A percentile compares a stretch with the other conserved stretches of the same genome.
These are phyloP conservation scores for Aspergillus bertholletiae DNA, from an alignment of 495 filamentous ascomycete genomes.

Conservation along the genomic window DNA sequence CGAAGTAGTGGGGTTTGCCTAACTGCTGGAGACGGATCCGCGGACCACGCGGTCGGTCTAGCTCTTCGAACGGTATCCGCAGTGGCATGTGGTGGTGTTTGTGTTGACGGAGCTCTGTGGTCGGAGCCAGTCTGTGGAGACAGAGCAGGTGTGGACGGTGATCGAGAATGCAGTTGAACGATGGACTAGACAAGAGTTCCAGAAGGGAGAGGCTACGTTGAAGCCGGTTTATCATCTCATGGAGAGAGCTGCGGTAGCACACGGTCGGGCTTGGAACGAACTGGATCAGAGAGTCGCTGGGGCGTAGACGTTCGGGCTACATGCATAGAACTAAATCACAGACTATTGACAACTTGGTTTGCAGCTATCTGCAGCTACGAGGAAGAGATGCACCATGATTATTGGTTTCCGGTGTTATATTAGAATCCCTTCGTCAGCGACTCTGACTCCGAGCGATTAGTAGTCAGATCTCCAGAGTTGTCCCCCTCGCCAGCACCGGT, in stretches of 20 bases:
- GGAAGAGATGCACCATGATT: too few relatives aligned
- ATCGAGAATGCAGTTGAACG: slow-evolving; percentile 24
- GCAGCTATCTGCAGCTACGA: too few relatives aligned
- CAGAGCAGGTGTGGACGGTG: slow-evolving; percentile 69
- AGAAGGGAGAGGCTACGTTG: neutral
- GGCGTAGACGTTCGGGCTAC: too few relatives aligned
- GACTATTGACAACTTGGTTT: too few relatives aligned
- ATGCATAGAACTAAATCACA: too few relatives aligned
- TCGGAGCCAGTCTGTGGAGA: slow-evolving; percentile 52
- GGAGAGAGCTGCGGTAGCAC: neutral
- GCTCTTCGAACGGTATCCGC: slow-evolving; percentile 73
- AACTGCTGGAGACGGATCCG: slow-evolving; percentile 55
- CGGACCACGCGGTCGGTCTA: slow-evolving; percentile 64
- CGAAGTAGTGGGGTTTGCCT: slow-evolving; percentile 66
- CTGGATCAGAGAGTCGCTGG: too few relatives aligned
- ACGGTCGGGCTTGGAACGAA: slow-evolving; percentile 8
- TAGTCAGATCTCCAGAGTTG: too few relatives aligned
- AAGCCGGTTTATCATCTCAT: neutral
- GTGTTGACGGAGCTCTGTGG: slow-evolving; percentile 63
- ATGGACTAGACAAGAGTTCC: neutral
- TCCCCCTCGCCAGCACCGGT: too few relatives aligned
- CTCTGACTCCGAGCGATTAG: too few relatives aligned
- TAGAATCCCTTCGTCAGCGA: too few relatives aligned
- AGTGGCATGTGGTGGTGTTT: slow-evolving; percentile 73
- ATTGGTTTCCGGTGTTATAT: too few relatives aligned